These are phyloP conservation scores for Chlorella sp. DNA, from an alignment of 139 green algal species.

Conservation along the genomic window DNA sequence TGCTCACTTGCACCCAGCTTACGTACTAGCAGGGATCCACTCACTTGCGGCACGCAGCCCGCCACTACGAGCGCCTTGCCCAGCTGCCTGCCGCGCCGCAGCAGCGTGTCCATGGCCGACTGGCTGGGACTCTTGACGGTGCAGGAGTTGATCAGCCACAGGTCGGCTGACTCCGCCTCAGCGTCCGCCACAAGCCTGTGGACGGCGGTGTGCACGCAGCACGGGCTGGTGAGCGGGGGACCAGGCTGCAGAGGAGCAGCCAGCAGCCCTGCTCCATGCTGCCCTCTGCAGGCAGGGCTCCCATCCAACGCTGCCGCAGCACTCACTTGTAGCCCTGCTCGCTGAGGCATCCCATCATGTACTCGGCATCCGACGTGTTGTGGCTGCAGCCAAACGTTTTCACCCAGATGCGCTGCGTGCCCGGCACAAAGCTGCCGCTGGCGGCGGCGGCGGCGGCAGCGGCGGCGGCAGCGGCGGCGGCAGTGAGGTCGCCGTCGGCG, in stretches of 20 bases:
- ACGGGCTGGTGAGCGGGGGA: not conserved
- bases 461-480: not conserved
- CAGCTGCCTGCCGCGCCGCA: conserved; percentile 47
- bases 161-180: conserved; percentile 60
- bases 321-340: conserved; percentile 81
- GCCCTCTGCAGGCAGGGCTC: too few species aligned
- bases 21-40: too few species aligned
- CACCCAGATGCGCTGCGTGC: conserved; percentile 71
- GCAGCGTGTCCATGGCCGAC: conserved; percentile 74
- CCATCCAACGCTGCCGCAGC: too few species aligned
- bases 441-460: not conserved
- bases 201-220: too few species aligned
- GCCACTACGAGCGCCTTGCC: conserved; percentile 83
- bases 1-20: too few species aligned
- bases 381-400: conserved; percentile 82
- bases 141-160: conserved; percentile 94
- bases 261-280: too few species aligned
- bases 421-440: conserved; percentile 51
- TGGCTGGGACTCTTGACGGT: conserved; percentile 91
- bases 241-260: not conserved
- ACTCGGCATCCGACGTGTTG: conserved; percentile 85
- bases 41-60: conserved; percentile 80
- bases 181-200: conserved; percentile 71
- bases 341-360: conserved; percentile 66
- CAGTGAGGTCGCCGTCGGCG: not conserved